These are phyloP conservation scores for Plasmodium ovale DNA, from an alignment of 169 alveolate species.

Conservation along the genomic window DNA sequence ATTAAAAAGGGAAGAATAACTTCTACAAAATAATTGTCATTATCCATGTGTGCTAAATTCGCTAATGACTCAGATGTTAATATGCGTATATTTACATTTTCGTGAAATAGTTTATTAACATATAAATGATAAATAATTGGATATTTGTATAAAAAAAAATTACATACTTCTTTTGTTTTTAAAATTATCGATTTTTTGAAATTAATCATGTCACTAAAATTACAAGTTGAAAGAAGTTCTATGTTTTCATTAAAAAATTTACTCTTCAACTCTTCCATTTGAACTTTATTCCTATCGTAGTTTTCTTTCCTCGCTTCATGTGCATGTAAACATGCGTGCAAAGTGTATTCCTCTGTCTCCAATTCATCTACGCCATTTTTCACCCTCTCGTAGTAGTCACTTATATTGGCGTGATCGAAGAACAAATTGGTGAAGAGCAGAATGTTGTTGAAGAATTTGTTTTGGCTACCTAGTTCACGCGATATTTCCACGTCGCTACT, in stretches of 20 bases:
- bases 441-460: slow-evolving; percentile 2
- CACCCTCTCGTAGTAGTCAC: slow-evolving; percentile 30
- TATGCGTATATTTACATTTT: slow-evolving; percentile 46
- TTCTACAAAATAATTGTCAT: slow-evolving; percentile 29
- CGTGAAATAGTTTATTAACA: slow-evolving; percentile 51
- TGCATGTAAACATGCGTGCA: background rate
- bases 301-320: background rate
- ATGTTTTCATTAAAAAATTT: slow-evolving; percentile 42
- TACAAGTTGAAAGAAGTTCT: slow-evolving; percentile 52
- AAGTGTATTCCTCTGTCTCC: background rate
- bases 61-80: slow-evolving; percentile 66
- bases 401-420: slow-evolving; percentile 27
- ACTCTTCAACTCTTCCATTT: slow-evolving; percentile 11
- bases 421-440: slow-evolving; percentile 31
- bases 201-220: slow-evolving; percentile 55
- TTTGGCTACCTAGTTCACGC: background rate
- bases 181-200: slow-evolving; percentile 55
- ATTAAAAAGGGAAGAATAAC: slow-evolving; percentile 71
- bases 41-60: slow-evolving; percentile 14
- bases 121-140: slow-evolving; percentile 72
- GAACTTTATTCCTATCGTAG: background rate
- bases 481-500: background rate
- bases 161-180: slow-evolving; percentile 52
- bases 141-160: slow-evolving; percentile 51
- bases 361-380: background rate